Base-by-base conservation (phyloP, 176 grass and related monocot genomes). In the Zea luxurians region DNA sequence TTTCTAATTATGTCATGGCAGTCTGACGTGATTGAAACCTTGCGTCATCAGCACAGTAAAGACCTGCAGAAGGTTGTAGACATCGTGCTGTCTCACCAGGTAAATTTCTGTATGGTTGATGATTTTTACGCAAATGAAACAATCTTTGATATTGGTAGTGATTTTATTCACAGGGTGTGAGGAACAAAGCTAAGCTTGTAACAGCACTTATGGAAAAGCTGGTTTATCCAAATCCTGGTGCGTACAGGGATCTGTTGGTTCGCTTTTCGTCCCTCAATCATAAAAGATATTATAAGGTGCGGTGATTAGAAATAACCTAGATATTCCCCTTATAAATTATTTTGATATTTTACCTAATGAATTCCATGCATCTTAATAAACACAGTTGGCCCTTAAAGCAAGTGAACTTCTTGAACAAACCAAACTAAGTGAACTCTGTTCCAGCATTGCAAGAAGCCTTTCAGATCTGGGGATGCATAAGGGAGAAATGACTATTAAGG, bases 401-500 rank as follows among this genome's bases (percentile, higher is more conserved):
- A 95, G 92, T 10, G 88, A 99, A 78, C 92, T 99, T 91, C 92
- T 95, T 78, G 96, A 99, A 64, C 96, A 95, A 92, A 99, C 96
- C 54, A 95, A 99, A 77, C 76, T 99, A 70, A 99, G 96, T 77
- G 90, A 99, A 57, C 90, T 99, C 46, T 77, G 92, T 43, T 73
- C 88, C 61, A 87, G 86, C 68, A 95, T 99, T 67, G 89, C 92
- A 35, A 92, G 96, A 69, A 89, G 79, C 80, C 86, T 99, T 77
- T 99, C 92, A 61, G 88, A 92, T 48, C 67, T 99, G 71, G 92
- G 90, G 68, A 99, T 99, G 58, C 89, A 86, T 17, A 86, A 87
- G 73, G 85, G 81, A 63, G 88, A 97, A 76, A 78, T 65, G 62
- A 81, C 91, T 37, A 91, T 90, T 27, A 75, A 84, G 58, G 92